These are phyloP conservation scores for Apophysomyces sp. DNA, from an alignment of 371 early-diverging fungal species.

Conservation along the genomic window DNA sequence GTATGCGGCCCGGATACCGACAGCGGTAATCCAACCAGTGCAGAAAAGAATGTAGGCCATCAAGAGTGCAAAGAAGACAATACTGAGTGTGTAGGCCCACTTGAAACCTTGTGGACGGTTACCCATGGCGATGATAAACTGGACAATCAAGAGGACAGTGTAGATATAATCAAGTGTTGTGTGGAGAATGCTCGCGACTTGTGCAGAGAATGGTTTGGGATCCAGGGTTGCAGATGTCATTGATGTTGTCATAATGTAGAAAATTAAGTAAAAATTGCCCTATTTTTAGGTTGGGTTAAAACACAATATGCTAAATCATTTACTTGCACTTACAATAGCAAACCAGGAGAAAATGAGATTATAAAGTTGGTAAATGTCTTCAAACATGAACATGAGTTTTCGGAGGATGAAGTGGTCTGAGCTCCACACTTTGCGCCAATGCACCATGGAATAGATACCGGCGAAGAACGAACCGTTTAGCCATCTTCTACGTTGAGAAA, in stretches of 20 bases:
- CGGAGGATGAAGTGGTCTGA: conserved; percentile 66
- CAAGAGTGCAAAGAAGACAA: conserved; percentile 33
- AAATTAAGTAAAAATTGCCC: conserved; percentile 82
- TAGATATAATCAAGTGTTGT: conserved; percentile 59
- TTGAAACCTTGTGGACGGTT: conserved; percentile 82
- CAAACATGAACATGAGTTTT: conserved; percentile 63
- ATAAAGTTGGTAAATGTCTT: conserved; percentile 70
- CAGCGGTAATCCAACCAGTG: conserved; percentile 45
- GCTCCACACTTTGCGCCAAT: conserved; percentile 76
- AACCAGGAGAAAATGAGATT: conserved; percentile 81
- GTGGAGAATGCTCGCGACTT: conserved; percentile 37
- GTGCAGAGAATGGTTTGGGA: conserved; percentile 49
- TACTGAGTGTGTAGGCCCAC: conserved; percentile 60
- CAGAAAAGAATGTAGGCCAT: conserved; percentile 53
- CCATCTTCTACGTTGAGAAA: conserved; percentile 93
- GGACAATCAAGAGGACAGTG: conserved; percentile 55
- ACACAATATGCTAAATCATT: no score
- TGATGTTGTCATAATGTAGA: conserved; percentile 66
- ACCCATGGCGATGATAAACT: conserved; percentile 75
- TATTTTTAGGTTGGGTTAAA: conserved; percentile 9
- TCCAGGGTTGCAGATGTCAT: conserved; percentile 19
- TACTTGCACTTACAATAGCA: conserved; percentile 60
- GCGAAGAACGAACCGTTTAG: conserved; percentile 96
- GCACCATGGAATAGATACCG: conserved; percentile 80
- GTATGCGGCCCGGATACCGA: conserved; percentile 37